These are phyloP conservation scores for Acmispon strigosus DNA, from an alignment of 306 rosid genomes.

Conservation along the genomic window DNA sequence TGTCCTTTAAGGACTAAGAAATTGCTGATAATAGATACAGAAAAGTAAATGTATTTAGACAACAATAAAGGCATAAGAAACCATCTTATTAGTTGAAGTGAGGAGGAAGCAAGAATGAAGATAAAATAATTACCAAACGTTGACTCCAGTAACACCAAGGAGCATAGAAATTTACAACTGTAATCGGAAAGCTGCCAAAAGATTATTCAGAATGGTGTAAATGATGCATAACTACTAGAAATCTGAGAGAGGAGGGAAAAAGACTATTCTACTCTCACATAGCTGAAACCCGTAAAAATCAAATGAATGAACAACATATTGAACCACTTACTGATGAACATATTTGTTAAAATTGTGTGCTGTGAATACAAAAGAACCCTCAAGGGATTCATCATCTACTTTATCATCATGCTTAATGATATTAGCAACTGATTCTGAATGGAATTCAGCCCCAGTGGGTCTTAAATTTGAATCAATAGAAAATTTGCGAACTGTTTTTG, in stretches of 20 bases:
- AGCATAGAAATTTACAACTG: conserved; percentile 81
- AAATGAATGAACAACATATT: conserved; percentile 17
- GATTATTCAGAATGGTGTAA: conserved; percentile 19
- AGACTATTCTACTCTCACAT: not conserved
- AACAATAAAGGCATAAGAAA: conserved; percentile 3
- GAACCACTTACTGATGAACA: conserved; percentile 66
- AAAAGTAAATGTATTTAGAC: conserved; percentile 9
- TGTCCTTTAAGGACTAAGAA: conserved; percentile 1
- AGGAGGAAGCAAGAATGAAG: not conserved
- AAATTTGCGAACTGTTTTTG: conserved; percentile 88
- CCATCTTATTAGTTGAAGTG: not conserved
- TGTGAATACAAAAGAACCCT: conserved; percentile 51
- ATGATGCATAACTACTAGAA: not conserved
- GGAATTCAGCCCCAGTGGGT: conserved; percentile 75
- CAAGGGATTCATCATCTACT: conserved; percentile 52
- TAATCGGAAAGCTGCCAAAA: conserved; percentile 61
- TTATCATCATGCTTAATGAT: conserved; percentile 82
- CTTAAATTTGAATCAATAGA: conserved; percentile 70
- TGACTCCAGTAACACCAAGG: conserved; percentile 99
- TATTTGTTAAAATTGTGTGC: conserved; percentile 55
- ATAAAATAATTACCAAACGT: conserved; percentile 67
- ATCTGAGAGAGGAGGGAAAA: not conserved
- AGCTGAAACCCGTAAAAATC: conserved; percentile 4
- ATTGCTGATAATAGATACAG: not conserved
- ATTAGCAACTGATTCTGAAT: conserved; percentile 43